Base-by-base conservation (phyloP, 306 rosid genomes). In the Ceratonia siliqua region DNA sequence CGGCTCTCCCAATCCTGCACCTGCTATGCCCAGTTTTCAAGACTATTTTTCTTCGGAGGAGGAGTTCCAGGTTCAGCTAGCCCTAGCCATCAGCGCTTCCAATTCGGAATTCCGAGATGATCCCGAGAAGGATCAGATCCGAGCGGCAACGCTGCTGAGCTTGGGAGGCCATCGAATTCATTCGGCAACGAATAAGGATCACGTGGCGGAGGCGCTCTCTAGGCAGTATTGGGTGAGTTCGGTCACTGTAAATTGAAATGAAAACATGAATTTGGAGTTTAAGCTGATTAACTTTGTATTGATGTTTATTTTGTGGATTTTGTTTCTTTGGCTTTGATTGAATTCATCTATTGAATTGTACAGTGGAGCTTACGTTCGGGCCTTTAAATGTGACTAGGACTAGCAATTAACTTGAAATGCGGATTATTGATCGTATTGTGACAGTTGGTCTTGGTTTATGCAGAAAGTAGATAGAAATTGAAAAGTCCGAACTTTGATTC, bases 81-180 rank as follows among this genome's bases (percentile, higher is more conserved):
- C 99, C 84, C 88, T 94, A 62, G 99, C 99, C 36, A 94, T 94
- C 75, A 94, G 99, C 69, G 99, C 97, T 56, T 94, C 99, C 43
- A 94, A 94, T 87, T 94, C 97, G 14, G 96, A 92, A 32, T 77
- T 65, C 43, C 83, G 86, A 15, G 96, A 83, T 10, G 97, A 84
- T 92, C 93, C 96, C 11, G 99, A 94, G 86, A 90, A 87, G 79
- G 95, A 92, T 86, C 97, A 94, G 90, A 90, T 94, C 91, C 93
- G 90, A 41, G 78, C 99, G 21, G 96, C 95, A 41, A 87, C 95
- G 73, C 76, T 94, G 52, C 78, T 94, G 81, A 94, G 97, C 76
- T 75, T 94, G 83, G 98, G 95, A 38, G 84, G 89, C 7, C 85
- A 70, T 80, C 82, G 82, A 54, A 70, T 53, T 11, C 95, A 94